Evolutionary conservation across 1,284 basidiomycete species (phyloP), one percentile per base, ranked within the genome.

Genomic region (Neolentinus lepideus): DNA sequence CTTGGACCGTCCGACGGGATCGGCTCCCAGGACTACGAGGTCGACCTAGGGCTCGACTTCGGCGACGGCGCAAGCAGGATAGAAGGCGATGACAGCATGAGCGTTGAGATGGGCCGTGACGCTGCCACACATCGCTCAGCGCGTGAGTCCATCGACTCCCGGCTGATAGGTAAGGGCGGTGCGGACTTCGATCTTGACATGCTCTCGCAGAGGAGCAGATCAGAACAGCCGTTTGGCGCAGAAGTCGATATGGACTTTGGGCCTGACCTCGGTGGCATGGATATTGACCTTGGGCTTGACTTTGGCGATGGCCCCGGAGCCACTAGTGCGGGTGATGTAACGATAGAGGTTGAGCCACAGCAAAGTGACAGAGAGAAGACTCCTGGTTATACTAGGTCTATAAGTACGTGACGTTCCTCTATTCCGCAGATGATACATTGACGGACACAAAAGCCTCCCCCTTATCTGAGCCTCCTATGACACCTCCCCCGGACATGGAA

Each of bases 1-100:
- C 77, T 91, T 31, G 89, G 86, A 2, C 85, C 85, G 6, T 79
- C 81, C 0, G 88, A 89, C 60, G 90, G 90, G 46, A 90, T 94
- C 61, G 92, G 90, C 38, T 92, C 90, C 0, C 88, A 92, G 66
- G 90, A 94, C 67, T 94, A 76, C 59, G 84, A 85, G 53, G 63
- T 90, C 53, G 87, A 90, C 63, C 71, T 91, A 22, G 88, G 84
- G 55, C 75, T 92, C 51, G 80, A 86, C 62, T 89, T 85, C 64
- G 73, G 71, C 57, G 70, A 68, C 4, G 66, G 68, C 66, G 54
- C 74, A 76, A 43, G 66, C 59, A 19, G 43, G 16, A 6, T 31
- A 12, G 56, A 77, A 24, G 70, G 66, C 16, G 68, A 71, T 16
- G 84, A 86, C 54, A 84, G 71, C 43, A 70, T 76, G 61, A 88